Percentiles rank a stretch among this genome's conserved stretches.
phyloP scores from a whole-genome alignment of 352 stramenopile species.

The Pythium phragmiticola region DNA sequence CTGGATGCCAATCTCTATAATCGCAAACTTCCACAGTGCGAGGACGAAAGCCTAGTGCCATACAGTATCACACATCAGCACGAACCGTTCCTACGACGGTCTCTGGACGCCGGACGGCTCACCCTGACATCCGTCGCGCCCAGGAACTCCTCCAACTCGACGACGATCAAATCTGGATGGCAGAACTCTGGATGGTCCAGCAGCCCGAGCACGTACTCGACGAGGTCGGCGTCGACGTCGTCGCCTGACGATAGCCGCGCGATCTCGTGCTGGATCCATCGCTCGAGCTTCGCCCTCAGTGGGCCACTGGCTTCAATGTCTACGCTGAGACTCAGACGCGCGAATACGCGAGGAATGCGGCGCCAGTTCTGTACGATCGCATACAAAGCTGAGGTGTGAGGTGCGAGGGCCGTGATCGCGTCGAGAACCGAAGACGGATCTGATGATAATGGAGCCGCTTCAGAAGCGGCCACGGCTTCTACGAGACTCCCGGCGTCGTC shows the following conservation, averaged over 20 bases:
- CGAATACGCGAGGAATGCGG: constrained; percentile 47
- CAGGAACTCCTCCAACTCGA: constrained; percentile 76
- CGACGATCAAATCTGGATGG: constrained; percentile 56
- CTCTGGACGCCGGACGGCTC: not conserved
- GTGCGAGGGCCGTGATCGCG: constrained; percentile 29
- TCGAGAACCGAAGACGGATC: constrained; percentile 3
- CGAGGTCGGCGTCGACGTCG: constrained; percentile 54
- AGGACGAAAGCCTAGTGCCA: constrained; percentile 54
- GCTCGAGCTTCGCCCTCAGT: constrained; percentile 26
- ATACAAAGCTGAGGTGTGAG: constrained; percentile 40
- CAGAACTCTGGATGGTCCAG: constrained; percentile 72
- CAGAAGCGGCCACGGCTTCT: not conserved
- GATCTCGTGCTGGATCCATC: constrained; percentile 50
- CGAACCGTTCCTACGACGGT: not conserved
- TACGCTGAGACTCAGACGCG: constrained; percentile 29
- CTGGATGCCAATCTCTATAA: constrained; percentile 57
- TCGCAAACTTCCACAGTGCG: constrained; percentile 71
- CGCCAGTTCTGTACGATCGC: constrained; percentile 43
- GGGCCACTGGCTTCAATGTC: constrained; percentile 17
- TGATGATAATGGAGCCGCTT: not conserved
- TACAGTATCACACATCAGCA: not conserved
- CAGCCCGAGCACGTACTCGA: constrained; percentile 63
- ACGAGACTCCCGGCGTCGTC: constrained; percentile 7
- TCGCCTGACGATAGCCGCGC: constrained; percentile 22
- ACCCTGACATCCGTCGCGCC: constrained; percentile 18